A percentile compares a stretch with the other conserved stretches of the same genome.
Evolutionary conservation across 495 filamentous ascomycete species (phyloP).

Genomic region (Elasticomyces elasticus): DNA sequence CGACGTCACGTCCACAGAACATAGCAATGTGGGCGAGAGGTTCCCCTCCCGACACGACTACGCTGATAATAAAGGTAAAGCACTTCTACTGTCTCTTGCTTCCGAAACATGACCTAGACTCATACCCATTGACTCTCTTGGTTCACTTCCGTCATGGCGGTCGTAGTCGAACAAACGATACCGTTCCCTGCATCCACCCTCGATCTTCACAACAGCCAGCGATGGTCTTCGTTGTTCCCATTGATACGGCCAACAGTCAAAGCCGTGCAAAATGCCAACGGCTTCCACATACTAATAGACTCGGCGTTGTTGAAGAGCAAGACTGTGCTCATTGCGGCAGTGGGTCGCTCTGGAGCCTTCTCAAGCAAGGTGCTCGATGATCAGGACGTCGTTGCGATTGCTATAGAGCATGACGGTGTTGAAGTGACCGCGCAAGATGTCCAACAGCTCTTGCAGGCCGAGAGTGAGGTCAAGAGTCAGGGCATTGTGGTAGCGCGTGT

Average conservation of each 20-base stretch:
- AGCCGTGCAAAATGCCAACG: slow-evolving; percentile 6
- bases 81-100: too few species aligned
- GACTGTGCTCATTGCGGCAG: slow-evolving; percentile 10
- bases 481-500: slow-evolving; percentile 13
- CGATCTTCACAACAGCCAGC: slow-evolving; percentile 13
- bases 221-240: slow-evolving; percentile 17
- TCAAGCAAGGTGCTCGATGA: slow-evolving; percentile 22
- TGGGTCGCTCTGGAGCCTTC: slow-evolving; percentile 16
- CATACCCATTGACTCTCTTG: not conserved
- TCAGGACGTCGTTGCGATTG: slow-evolving; percentile 17
- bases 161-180: slow-evolving; percentile 21
- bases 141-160: slow-evolving; percentile 7
- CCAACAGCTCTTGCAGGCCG: slow-evolving; percentile 7
- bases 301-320: slow-evolving; percentile 2
- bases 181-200: slow-evolving; percentile 23
- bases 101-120: too few species aligned
- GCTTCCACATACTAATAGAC: slow-evolving; percentile 16
- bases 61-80: not conserved
- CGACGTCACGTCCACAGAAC: not conserved
- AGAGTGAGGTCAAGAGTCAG: not conserved
- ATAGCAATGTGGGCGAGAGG: not conserved
- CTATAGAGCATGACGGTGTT: slow-evolving; percentile 9
- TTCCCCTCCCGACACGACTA: not conserved
- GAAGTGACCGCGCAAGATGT: slow-evolving; percentile 13
- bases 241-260: slow-evolving; percentile 14